Conservation (phyloP, 2,329 filamentous ascomycete genomes). For the Diaporthe longicolla region DNA sequence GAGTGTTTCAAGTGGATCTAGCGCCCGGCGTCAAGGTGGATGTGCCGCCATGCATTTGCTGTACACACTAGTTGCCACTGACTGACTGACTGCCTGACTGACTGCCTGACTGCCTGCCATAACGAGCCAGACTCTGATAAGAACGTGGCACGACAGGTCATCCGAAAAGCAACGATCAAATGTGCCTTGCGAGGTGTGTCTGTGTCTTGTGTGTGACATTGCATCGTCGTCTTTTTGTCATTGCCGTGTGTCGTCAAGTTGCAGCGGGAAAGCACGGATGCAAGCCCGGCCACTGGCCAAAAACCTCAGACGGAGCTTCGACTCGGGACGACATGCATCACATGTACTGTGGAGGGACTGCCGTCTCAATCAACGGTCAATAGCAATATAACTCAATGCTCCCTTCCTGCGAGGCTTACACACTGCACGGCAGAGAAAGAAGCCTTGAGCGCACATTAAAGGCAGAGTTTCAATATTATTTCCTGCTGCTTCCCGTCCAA, state of each 20-base stretch:
- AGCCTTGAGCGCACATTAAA: constrained; percentile 1
- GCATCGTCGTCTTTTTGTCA: background rate
- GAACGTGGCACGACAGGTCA: constrained; percentile 3
- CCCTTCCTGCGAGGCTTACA: background rate
- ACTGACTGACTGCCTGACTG: too few species aligned
- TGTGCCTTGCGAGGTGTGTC: constrained; percentile 12
- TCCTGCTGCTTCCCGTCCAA: constrained; percentile 23
- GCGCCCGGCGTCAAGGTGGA: constrained; percentile 42
- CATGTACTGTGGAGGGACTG: background rate
- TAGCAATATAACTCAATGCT: constrained; percentile 27
- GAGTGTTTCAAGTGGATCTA: constrained; percentile 48
- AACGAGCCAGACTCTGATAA: background rate
- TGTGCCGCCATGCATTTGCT: constrained; percentile 43
- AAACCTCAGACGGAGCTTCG: constrained; percentile 30
- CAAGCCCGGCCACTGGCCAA: constrained; percentile 6
- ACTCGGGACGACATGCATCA: constrained; percentile 30
- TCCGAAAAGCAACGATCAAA: background rate
- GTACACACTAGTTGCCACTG: background rate
- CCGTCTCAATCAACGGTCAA: constrained; percentile 33
- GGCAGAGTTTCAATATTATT: background rate
- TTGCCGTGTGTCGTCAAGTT: constrained; percentile 11
- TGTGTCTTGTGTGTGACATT: background rate
- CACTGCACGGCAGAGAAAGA: background rate
- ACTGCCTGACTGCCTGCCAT: too few species aligned
- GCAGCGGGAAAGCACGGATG: constrained; percentile 15